Percentiles rank a stretch among this genome's conserved stretches.
phyloP scores from a whole-genome alignment of 2,329 filamentous ascomycete genomes.

The Scedosporium aurantiacum region DNA sequence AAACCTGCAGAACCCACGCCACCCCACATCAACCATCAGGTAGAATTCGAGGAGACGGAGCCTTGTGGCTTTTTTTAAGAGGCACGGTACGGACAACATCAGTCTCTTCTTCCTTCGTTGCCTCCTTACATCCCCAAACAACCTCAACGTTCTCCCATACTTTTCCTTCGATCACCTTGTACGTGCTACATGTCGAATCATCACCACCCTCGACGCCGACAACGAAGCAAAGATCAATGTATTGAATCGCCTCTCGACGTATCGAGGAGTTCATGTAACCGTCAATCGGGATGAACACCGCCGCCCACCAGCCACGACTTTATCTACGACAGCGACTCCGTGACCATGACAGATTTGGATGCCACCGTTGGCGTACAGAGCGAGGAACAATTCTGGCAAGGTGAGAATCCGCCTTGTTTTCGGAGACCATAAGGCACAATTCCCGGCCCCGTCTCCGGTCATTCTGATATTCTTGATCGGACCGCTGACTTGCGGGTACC shows the following conservation, averaged over 20 bases:
- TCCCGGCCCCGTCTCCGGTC: background rate
- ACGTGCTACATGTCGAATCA: background rate
- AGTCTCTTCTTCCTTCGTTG: background rate
- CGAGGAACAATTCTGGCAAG: conserved; percentile 82
- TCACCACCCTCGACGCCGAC: background rate
- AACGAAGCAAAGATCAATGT: background rate
- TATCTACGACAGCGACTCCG: background rate
- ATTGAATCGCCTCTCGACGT: background rate
- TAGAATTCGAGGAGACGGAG: too few species aligned
- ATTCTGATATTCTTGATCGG: too few species aligned
- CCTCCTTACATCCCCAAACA: background rate
- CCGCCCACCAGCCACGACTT: conserved; percentile 1
- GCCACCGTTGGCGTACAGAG: conserved; percentile 45
- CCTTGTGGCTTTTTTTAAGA: too few species aligned
- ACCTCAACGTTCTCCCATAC: background rate
- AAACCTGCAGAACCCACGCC: too few species aligned
- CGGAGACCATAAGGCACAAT: background rate
- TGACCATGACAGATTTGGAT: conserved; percentile 4
- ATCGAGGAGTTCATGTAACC: background rate
- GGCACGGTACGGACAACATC: too few species aligned
- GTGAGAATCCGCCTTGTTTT: conserved; percentile 32
- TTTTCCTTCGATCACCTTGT: background rate
- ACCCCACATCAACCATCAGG: too few species aligned
- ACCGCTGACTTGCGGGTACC: background rate
- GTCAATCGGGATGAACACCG: conserved; percentile 1